These are phyloP conservation scores for Ambrosia hybrid DNA, from an alignment of 140 eudicot species.

Conservation along the genomic window DNA sequence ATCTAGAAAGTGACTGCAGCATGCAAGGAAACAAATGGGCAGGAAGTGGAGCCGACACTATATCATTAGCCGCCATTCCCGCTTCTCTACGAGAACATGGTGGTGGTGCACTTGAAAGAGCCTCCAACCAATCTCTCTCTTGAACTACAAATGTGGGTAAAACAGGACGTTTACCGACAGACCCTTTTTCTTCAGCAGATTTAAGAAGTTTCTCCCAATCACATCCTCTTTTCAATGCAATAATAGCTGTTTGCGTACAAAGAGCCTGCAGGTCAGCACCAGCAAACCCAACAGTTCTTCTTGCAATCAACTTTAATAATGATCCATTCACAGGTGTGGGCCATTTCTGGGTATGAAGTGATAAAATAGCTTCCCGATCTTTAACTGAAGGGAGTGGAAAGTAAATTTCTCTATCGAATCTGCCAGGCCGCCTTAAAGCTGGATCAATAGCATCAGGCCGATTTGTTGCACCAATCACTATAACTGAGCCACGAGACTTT, in stretches of 20 bases:
- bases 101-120: conserved; percentile 82
- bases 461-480: conserved; percentile 97
- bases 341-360: conserved; percentile 91
- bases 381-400: conserved; percentile 77
- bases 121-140: conserved; percentile 93
- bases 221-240: conserved; percentile 71
- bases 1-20: conserved; percentile 58
- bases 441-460: conserved; percentile 98
- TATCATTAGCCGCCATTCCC: conserved; percentile 83
- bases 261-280: conserved; percentile 99
- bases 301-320: conserved; percentile 65
- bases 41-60: conserved; percentile 63
- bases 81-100: conserved; percentile 93
- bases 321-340: conserved; percentile 75
- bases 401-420: conserved; percentile 92
- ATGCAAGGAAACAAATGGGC: conserved; percentile 70
- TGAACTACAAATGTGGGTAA: conserved; percentile 70
- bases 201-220: conserved; percentile 65
- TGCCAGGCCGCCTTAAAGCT: conserved; percentile 95
- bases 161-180: conserved; percentile 47
- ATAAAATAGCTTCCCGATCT: conserved; percentile 88
- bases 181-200: conserved; percentile 58
- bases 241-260: conserved; percentile 92
- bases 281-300: conserved; percentile 84
- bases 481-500: conserved; percentile 94